Evolutionary conservation across 768 basidiomycete species (phyloP), one percentile per base, ranked within the genome.

Genomic region (Pholiota molesta): DNA sequence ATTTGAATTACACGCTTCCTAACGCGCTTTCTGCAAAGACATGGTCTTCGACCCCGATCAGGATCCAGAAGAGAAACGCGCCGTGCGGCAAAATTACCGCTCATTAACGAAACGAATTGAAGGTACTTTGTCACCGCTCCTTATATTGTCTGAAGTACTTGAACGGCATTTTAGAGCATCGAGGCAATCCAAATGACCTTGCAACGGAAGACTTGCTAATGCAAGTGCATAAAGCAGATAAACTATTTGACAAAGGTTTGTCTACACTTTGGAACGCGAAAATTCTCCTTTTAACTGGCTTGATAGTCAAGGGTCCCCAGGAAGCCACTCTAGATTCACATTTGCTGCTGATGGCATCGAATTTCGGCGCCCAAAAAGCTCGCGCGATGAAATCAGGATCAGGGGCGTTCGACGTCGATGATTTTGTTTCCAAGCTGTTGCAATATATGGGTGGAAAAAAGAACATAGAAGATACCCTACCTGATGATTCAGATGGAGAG

Each of bases 291-390:
- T 65, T 23, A 44, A 39, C 49, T 23, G 29, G 10, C 3, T 44
- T 21, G 19, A 51, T 55, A 90, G 92, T 95, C 59, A 86, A 86
- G 71, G 89, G 87, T 19, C 90, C 95, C 0, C 88, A 91, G 55
- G 94, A 97, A 69, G 96, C 97, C 3, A 89, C 92, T 0, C 83
- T 98, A 11, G 97, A 99, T 73, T 95, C 97, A 0, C 81, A 84
- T 44, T 82, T 96, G 23, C 84, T 99, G 28, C 75, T 91, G 2
- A 85, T 87, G 71, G 87, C 90, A 11, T 89, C 93, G 3, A 89
- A 86, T 62, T 85, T 94, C 67, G 87, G 90, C 47, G 89, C 92
- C 1, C 88, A 89, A 66, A 90, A 96, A 71, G 95, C 95, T n/a
- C 91, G 93, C 31, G 88, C 88, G 31, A 89, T 97, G 86, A 95